Conservation (phyloP, 805 yeast genomes). For the Wickerhamomyces canadensis region DNA sequence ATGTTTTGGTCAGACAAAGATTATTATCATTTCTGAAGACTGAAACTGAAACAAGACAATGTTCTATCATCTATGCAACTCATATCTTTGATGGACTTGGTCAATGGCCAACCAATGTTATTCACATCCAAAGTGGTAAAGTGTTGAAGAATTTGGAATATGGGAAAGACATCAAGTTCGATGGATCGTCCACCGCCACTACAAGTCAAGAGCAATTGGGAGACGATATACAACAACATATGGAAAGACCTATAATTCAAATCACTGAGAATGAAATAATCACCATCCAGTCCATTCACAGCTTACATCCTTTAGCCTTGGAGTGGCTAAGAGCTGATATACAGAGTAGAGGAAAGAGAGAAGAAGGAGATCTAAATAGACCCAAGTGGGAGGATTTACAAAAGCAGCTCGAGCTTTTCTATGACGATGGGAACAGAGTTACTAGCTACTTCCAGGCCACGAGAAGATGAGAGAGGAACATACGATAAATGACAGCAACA, state of each 20-base stretch:
- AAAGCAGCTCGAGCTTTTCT: conserved; percentile 32
- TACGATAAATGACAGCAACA: no score
- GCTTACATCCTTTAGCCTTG: conserved; percentile 69
- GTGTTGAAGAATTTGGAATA: conserved; percentile 33
- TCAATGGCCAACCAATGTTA: conserved; percentile 80
- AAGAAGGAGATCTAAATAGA: conserved; percentile 51
- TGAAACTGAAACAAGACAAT: conserved; percentile 67
- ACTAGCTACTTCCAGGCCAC: conserved; percentile 48
- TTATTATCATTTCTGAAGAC: conserved; percentile 60
- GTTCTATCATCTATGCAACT: conserved; percentile 88
- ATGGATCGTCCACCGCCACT: conserved; percentile 1
- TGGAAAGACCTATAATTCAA: conserved; percentile 12
- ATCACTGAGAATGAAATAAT: conserved; percentile 21
- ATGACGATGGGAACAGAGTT: conserved; percentile 39
- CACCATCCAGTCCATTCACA: conserved; percentile 37
- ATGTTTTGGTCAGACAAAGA: conserved; percentile 81
- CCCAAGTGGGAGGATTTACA: conserved; percentile 54
- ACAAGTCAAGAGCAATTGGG: no score
- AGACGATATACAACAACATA: conserved; percentile 20
- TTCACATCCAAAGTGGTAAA: conserved; percentile 71
- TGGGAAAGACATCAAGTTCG: conserved; percentile 28
- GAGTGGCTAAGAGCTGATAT: conserved; percentile 57
- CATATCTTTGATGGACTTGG: conserved; percentile 95
- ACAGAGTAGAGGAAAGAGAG: conserved; percentile 33
- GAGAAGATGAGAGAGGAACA: conserved; percentile 21